A percentile compares a stretch with the other conserved stretches of the same genome.
Conservation (phyloP, 202 grass and related monocot genomes). For the Saccharum hybrid region DNA sequence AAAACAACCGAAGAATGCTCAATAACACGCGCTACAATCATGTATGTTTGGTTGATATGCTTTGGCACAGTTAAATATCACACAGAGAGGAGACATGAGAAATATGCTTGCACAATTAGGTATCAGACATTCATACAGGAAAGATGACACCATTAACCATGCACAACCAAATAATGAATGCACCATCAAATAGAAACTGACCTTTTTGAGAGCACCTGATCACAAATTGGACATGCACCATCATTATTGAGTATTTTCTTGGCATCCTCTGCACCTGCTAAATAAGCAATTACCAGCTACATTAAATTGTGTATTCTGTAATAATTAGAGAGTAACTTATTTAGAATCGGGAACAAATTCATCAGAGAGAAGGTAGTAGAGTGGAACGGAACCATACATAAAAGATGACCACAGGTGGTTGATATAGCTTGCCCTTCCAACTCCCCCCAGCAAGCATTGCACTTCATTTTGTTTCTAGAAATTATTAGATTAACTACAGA, state of each 20-base stretch:
- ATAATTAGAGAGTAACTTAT: conserved; percentile 14
- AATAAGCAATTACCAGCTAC: conserved; percentile 43
- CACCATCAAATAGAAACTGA: conserved; percentile 18
- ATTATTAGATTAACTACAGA: conserved; percentile 30
- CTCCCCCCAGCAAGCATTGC: conserved; percentile 91
- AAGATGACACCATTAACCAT: not conserved
- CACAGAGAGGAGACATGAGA: not conserved
- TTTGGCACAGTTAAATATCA: conserved; percentile 2
- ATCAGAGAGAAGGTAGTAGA: conserved; percentile 28
- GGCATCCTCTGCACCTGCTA: conserved; percentile 81
- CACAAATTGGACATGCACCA: conserved; percentile 87
- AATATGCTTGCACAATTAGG: not conserved
- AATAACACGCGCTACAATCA: conserved; percentile 22
- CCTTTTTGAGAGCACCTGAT: conserved; percentile 96
- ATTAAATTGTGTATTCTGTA: conserved; percentile 31
- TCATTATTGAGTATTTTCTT: conserved; percentile 87
- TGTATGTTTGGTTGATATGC: conserved; percentile 20
- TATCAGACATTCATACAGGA: not conserved
- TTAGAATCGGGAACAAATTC: conserved; percentile 17
- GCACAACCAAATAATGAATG: conserved; percentile 18
- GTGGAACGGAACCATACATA: conserved; percentile 63
- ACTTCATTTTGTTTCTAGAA: conserved; percentile 66
- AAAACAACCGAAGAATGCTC: conserved; percentile 3
- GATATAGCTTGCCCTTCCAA: conserved; percentile 83
- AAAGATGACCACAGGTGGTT: conserved; percentile 83